Conservation (phyloP, 257 asterid genomes). For the Nyctanthes arbortristis region DNA sequence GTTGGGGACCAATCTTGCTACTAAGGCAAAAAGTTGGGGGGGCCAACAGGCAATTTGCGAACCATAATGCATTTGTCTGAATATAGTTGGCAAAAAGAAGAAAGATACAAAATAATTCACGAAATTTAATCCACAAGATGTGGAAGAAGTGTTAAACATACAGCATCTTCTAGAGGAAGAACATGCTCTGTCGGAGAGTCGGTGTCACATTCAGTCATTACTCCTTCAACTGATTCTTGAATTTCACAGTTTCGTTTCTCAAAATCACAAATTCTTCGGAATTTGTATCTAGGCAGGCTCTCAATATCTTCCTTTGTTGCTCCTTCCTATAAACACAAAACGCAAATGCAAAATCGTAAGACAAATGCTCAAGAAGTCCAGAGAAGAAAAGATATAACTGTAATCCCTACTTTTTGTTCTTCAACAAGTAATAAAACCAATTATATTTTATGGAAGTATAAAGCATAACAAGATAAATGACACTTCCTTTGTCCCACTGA, state of each 20-base stretch:
- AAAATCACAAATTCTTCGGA: slow-evolving; percentile 79
- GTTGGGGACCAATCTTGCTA: not conserved
- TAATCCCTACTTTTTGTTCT: too few relatives aligned
- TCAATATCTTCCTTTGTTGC: slow-evolving; percentile 97
- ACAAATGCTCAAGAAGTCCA: not conserved
- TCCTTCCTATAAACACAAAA: slow-evolving; percentile 72
- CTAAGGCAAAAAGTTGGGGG: too few relatives aligned
- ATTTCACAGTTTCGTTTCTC: slow-evolving; percentile 91
- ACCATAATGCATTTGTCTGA: not conserved
- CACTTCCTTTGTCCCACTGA: too few relatives aligned
- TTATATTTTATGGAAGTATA: too few relatives aligned
- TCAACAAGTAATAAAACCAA: too few relatives aligned
- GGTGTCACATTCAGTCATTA: slow-evolving; percentile 80
- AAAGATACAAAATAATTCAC: not conserved
- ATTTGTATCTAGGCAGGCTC: slow-evolving; percentile 76
- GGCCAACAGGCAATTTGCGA: not conserved
- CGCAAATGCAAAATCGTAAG: not conserved
- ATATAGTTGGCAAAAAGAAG: not conserved
- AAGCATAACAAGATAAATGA: too few relatives aligned
- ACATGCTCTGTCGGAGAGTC: slow-evolving; percentile 77
- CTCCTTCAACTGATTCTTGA: slow-evolving; percentile 93
- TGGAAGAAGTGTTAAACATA: slow-evolving; percentile 34
- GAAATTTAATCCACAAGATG: not conserved
- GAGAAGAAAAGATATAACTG: not conserved
- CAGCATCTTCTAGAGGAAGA: slow-evolving; percentile 91